Evolutionary conservation across 768 basidiomycete species (phyloP).

Genomic region (Psilocybe subaeruginosa): DNA sequence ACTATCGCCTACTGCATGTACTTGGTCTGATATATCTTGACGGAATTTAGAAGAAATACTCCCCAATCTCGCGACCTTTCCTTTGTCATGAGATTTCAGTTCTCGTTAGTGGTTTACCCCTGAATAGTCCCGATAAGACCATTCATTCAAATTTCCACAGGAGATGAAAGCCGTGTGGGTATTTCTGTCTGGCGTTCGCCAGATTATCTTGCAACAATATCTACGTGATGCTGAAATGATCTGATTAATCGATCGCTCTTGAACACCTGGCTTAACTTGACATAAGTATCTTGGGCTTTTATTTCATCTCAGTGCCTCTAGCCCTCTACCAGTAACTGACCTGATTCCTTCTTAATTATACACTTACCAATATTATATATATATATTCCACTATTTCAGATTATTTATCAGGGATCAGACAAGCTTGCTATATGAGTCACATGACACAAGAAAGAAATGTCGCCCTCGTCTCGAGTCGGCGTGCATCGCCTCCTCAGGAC

Average conservation of each 20-base stretch:
- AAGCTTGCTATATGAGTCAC: too few species aligned
- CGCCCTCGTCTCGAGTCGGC: too few species aligned
- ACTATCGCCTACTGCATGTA: background rate
- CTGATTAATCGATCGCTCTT: slow-evolving; percentile 2
- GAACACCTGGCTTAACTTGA: background rate
- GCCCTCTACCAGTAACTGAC: background rate
- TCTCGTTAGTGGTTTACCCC: slow-evolving; percentile 46
- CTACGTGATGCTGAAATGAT: slow-evolving; percentile 37
- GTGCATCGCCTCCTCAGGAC: too few species aligned
- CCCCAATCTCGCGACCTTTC: slow-evolving; percentile 60
- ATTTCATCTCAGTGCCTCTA: background rate
- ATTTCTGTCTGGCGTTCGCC: slow-evolving; percentile 42
- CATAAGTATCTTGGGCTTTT: background rate
- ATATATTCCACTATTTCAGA: background rate
- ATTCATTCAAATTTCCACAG: slow-evolving; percentile 22
- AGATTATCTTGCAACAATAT: slow-evolving; percentile 42
- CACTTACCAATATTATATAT: background rate
- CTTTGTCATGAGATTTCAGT: slow-evolving; percentile 74
- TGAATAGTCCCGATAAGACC: background rate
- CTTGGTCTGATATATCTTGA: background rate
- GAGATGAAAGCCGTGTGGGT: slow-evolving; percentile 44
- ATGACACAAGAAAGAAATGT: too few species aligned
- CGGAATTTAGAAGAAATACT: slow-evolving; percentile 50
- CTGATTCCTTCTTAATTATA: background rate
- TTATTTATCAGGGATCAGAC: background rate